Evolutionary conservation across 148 eudicot genomes (phyloP), one percentile per base, ranked within the genome.

Genomic region (Camellia sinensis): DNA sequence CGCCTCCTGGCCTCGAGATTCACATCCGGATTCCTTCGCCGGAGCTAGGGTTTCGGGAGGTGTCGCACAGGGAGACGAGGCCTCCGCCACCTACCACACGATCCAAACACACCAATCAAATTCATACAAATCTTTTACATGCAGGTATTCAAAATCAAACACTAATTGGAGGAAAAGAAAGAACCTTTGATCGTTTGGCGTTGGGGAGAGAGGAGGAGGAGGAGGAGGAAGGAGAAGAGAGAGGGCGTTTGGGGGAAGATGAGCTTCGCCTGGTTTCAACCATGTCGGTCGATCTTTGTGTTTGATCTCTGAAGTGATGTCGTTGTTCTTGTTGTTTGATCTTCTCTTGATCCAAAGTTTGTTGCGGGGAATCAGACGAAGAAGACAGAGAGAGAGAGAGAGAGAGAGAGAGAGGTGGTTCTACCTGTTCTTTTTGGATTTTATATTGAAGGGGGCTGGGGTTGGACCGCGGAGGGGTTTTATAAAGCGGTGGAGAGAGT

Each of bases 211-310:
- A 79, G 21, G 94, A 29, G 37, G 37, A 29, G 37, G 37, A 29
- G 37, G 37, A 86, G 2, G 87, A 74, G n/a, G 62, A 21, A 0
- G 87, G 82, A 52, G 88, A 69, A 12, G 88, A 83, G 6, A 90
- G 88, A 14, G 92, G 87, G 4, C 96, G 94, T 75, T 93, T 93
- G 17, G 98, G 88, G 3, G 96, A 87, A 52, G 97, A 89, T 56
- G 95, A 89, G 82, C 96, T 86, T 37, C 98, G 88, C 74, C 93
- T 82, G 45, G 98, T 93, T 82, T 92, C 96, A 41, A 93, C 98
- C 98, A 93, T 93, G 56, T 54, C 65, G 52, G 40, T 8, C 71
- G 37, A 29, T 29, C 37, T 29, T 29, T 29, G 37, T 29, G 37
- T 29, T 29, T 29, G 37, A 29, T 29, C 37, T 29, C 37, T 29